Percentiles rank a stretch among this genome's conserved stretches.
These are phyloP conservation scores for Primulina huaijiensis DNA, from an alignment of 257 asterid genomes.

Conservation along the genomic window DNA sequence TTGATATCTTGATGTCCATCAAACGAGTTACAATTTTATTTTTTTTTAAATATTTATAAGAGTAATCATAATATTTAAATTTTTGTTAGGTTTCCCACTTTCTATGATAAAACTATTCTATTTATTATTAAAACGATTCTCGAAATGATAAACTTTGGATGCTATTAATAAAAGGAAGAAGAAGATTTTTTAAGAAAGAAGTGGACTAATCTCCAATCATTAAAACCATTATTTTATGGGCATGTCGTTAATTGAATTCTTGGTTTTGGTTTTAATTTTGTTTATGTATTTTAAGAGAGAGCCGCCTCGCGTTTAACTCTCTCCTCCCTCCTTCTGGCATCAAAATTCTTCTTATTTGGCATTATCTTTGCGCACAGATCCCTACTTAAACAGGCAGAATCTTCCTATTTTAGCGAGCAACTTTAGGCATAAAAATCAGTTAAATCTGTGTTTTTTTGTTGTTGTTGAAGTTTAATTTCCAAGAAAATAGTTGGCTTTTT, in stretches of 20 bases:
- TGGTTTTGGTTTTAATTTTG: no score
- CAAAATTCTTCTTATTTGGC: constrained; percentile 40
- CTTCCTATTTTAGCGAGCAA: constrained; percentile 13
- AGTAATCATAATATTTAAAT: no score
- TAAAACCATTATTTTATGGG: neutral
- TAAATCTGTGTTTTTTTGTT: neutral
- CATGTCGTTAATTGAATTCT: neutral
- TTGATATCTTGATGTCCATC: no score
- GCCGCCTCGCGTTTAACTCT: constrained; percentile 1
- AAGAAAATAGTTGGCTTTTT: neutral
- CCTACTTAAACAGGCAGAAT: constrained; percentile 2
- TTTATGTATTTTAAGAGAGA: neutral
- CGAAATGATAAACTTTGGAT: no score
- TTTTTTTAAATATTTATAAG: no score
- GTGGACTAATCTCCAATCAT: no score
- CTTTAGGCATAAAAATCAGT: neutral
- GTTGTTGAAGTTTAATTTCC: neutral
- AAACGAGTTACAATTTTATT: no score
- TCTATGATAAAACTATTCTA: no score
- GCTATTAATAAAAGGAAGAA: no score
- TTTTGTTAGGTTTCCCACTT: no score
- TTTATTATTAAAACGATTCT: no score
- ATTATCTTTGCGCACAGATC: constrained; percentile 29
- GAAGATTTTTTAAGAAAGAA: no score
- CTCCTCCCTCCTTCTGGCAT: constrained; percentile 13